A percentile compares a stretch with the other conserved stretches of the same genome.
These are phyloP conservation scores for Starmerella stellata DNA, from an alignment of 805 yeast genomes.

Conservation along the genomic window DNA sequence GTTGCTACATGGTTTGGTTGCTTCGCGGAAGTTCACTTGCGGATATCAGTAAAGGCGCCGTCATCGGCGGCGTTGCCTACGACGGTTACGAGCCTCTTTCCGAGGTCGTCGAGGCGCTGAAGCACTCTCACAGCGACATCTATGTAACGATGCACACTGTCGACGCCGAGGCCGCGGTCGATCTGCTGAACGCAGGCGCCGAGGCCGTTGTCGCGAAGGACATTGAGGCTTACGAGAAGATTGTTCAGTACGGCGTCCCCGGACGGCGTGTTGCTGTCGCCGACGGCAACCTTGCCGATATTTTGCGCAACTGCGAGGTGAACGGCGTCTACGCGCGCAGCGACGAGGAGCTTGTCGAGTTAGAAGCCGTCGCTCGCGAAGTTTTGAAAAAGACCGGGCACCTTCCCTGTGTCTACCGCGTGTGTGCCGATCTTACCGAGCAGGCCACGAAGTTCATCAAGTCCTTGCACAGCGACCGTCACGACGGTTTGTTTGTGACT, in stretches of 20 bases:
- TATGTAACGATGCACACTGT: constrained; percentile 1
- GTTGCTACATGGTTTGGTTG: constrained; percentile 10
- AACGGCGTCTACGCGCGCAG: constrained; percentile 13
- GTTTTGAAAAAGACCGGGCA: constrained; percentile 11
- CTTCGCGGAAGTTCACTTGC: constrained; percentile 1
- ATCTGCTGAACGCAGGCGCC: constrained; percentile 45
- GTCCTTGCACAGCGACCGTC: constrained; percentile 37
- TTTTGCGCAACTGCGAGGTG: constrained; percentile 2
- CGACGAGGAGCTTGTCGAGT: constrained; percentile 3
- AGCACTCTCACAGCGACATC: constrained; percentile 2
- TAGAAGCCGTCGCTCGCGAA: constrained; percentile 9
- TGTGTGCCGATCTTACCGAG: constrained; percentile 6
- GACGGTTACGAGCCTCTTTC: constrained; percentile 1
- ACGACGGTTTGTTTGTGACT: constrained; percentile 72
- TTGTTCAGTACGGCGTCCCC: constrained; percentile 36
- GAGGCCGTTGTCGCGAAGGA: constrained; percentile 28
- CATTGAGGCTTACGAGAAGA: constrained; percentile 20
- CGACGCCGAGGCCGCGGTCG: constrained; percentile 28
- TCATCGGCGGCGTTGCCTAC: constrained; percentile 8
- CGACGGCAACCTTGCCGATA: constrained; percentile 1
- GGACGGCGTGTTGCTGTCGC: constrained; percentile 28
- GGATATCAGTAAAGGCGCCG: constrained; percentile 4
- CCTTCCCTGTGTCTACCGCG: constrained; percentile 13
- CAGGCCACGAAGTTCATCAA: constrained; percentile 5
- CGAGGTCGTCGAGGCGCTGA: constrained; percentile 2